These are phyloP conservation scores for Monosporascus sp. DNA, from an alignment of 2,329 filamentous ascomycete genomes.

Conservation along the genomic window DNA sequence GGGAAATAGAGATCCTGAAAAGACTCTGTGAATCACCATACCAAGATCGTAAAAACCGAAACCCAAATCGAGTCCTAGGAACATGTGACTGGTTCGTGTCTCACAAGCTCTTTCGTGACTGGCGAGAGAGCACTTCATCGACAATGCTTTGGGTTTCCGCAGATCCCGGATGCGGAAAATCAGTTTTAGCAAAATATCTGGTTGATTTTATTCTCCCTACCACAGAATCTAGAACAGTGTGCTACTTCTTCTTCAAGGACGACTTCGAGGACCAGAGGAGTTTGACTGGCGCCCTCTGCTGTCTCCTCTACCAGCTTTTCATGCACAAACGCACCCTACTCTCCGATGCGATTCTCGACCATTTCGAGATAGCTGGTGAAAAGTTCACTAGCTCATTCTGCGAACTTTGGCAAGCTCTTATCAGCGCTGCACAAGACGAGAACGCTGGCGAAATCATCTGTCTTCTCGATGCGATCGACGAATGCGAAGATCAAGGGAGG, in stretches of 20 bases:
- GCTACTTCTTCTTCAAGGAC: conserved; percentile 27
- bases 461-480: conserved; percentile 37
- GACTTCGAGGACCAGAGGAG: conserved; percentile 35
- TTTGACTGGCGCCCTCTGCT: conserved; percentile 25
- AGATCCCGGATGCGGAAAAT: conserved; percentile 40
- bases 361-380: conserved; percentile 12
- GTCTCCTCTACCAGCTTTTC: conserved; percentile 35
- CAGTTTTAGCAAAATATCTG: conserved; percentile 33
- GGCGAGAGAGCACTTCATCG: conserved; percentile 6
- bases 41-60: conserved; percentile 21
- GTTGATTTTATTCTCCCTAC: conserved; percentile 25
- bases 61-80: conserved; percentile 25
- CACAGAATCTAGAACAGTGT: conserved; percentile 16
- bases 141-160: conserved; percentile 32
- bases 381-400: conserved; percentile 14
- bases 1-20: not conserved
- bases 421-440: not conserved
- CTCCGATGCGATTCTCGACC: conserved; percentile 13
- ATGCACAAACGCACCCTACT: conserved; percentile 15
- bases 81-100: conserved; percentile 17
- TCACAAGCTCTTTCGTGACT: conserved; percentile 12
- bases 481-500: conserved; percentile 22
- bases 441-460: conserved; percentile 21
- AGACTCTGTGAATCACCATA: not conserved
- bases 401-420: conserved; percentile 28